Base-by-base conservation (phyloP, 345 rosid species). In the Cardamine chenopodiifolia region DNA sequence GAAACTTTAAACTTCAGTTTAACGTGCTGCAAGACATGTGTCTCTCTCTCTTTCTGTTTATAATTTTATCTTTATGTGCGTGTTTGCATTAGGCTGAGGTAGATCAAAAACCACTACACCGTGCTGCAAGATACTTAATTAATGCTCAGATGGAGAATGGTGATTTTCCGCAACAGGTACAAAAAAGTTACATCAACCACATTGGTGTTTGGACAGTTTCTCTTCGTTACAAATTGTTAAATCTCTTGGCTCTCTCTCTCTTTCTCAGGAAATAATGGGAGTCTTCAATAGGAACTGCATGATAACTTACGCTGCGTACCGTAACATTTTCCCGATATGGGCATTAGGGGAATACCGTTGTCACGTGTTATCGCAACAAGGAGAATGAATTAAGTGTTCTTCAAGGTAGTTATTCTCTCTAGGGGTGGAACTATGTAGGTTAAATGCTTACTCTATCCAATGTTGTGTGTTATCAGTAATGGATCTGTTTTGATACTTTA, bases 81-180 rank as follows among this genome's bases (percentile, higher is more conserved):
- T 40, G 48, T 57, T 55, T 19, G 67, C 70, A 87, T 78, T 75
- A 89, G 92, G 89, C 87, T 56, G 81, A 86, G 77, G 83, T 88
- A 72, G 92, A 89, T 62, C 64, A 82, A 19, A 75, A 78, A 31
- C 90, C 96, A 1, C 66, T 89, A 77, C 89, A 87, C 62, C 73
- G 68, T 12, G 87, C 90, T 7, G 90, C 90, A 62, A 85, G 82
- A 77, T 83, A 64, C 62, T 75, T 89, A 67, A 85, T 87, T 64
- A 85, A 81, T 76, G 72, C 86, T 29, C 96, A 89, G 59, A 80
- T 87, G 92, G 86, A 87, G 76, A 79, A 83, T 79, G 96, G 92
- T 39, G 89, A 89, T 77, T 89, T 78, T 68, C 96, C 90, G 12
- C 90, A 85, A 70, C 68, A 89, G 92, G 92, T 89, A 63, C n/a